Evolutionary conservation across 306 rosid species (phyloP).

Genomic region (Prunus persica): Prunus_persica_NCBIv2 NC_034010.1:27607501-27608000

Average conservation of each 20-base stretch:
- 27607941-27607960: background rate
- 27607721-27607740: background rate
- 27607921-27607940: background rate
- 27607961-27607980: background rate
- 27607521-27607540: constrained; percentile 77
- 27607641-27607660: background rate
- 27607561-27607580: background rate
- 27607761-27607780: background rate
- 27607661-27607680: background rate
- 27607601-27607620: background rate
- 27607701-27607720: background rate
- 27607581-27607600: background rate
- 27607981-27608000: background rate
- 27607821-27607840: background rate
- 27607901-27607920: background rate
- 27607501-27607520: constrained; percentile 73
- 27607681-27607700: background rate
- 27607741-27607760: background rate
- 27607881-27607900: background rate
- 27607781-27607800: background rate
- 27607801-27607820: background rate
- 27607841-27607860: background rate
- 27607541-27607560: constrained; percentile 55
- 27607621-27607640: background rate
- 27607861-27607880: background rate